Conservation (phyloP, 306 rosid genomes). For the Canavalia ensiformis region DNA sequence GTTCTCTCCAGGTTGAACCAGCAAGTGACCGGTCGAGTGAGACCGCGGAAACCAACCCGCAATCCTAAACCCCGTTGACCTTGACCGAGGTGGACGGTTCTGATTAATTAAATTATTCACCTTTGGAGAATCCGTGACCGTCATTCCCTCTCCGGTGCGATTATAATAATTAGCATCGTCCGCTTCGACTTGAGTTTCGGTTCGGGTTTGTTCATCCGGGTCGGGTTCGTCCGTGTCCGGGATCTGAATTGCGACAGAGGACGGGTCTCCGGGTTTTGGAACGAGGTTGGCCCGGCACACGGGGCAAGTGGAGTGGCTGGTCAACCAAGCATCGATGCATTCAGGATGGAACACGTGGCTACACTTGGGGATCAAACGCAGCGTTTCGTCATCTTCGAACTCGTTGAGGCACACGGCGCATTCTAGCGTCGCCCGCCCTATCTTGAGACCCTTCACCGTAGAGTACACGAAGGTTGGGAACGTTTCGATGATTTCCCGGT, state of each 20-base stretch:
- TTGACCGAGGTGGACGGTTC: conserved; percentile 54
- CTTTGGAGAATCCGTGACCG: conserved; percentile 32
- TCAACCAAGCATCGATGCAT: conserved; percentile 86
- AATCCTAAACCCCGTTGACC: conserved; percentile 61
- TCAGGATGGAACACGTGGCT: conserved; percentile 85
- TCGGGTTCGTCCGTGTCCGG: conserved; percentile 36
- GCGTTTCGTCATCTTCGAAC: conserved; percentile 76
- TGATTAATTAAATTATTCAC: conserved; percentile 17
- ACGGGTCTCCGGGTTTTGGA: conserved; percentile 60
- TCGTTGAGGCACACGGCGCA: conserved; percentile 96
- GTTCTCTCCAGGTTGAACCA: conserved; percentile 58
- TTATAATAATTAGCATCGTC: not conserved
- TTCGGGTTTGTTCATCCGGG: not conserved
- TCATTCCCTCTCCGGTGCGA: not conserved
- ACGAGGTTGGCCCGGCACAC: conserved; percentile 80
- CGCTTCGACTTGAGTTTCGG: not conserved
- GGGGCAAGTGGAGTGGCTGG: conserved; percentile 82
- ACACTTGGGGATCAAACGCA: conserved; percentile 91
- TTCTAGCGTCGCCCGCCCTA: conserved; percentile 73
- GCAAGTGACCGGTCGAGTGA: conserved; percentile 71
- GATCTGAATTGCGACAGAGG: not conserved
- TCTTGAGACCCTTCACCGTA: conserved; percentile 70
- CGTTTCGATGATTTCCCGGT: conserved; percentile 60
- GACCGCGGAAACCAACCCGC: conserved; percentile 59
- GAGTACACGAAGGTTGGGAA: conserved; percentile 88